Percentiles rank a stretch among this genome's conserved stretches.
These are phyloP conservation scores for Xylariales sp. DNA, from an alignment of 2,329 filamentous ascomycete genomes.

Conservation along the genomic window DNA sequence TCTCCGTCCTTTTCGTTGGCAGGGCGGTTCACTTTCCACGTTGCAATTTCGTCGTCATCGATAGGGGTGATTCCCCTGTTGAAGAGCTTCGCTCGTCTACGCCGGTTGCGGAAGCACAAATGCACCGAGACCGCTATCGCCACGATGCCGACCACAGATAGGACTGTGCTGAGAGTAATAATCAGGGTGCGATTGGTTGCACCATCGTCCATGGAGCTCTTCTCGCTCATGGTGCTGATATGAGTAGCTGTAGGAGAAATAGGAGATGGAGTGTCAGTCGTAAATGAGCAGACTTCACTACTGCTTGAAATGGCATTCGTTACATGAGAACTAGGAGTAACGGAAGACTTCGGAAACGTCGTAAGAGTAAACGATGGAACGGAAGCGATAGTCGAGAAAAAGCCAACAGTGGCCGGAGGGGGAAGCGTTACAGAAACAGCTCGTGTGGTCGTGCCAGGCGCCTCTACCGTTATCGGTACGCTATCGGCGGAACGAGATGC, in stretches of 20 bases:
- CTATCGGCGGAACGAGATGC: too few species aligned
- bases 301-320: too few species aligned
- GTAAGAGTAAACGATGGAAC: not conserved
- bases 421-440: not conserved
- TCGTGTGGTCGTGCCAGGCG: not conserved
- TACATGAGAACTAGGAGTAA: not conserved
- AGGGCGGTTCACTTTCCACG: slow-evolving; percentile 47
- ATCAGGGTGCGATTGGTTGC: slow-evolving; percentile 37
- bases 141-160: slow-evolving; percentile 41
- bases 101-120: slow-evolving; percentile 34
- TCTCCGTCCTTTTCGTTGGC: slow-evolving; percentile 26
- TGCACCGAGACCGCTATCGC: slow-evolving; percentile 32
- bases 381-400: slow-evolving; percentile 4
- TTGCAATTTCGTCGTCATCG: slow-evolving; percentile 61
- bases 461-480: not conserved
- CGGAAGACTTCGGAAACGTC: not conserved
- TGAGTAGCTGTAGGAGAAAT: not conserved
- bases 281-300: not conserved
- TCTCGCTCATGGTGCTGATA: slow-evolving; percentile 2
- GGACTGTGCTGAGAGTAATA: slow-evolving; percentile 46
- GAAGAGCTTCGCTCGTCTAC: slow-evolving; percentile 38
- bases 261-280: not conserved
- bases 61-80: slow-evolving; percentile 56
- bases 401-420: not conserved
- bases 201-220: not conserved